Conservation (phyloP, 2,329 filamentous ascomycete species). For the Tolypocladium paradoxum region DNA sequence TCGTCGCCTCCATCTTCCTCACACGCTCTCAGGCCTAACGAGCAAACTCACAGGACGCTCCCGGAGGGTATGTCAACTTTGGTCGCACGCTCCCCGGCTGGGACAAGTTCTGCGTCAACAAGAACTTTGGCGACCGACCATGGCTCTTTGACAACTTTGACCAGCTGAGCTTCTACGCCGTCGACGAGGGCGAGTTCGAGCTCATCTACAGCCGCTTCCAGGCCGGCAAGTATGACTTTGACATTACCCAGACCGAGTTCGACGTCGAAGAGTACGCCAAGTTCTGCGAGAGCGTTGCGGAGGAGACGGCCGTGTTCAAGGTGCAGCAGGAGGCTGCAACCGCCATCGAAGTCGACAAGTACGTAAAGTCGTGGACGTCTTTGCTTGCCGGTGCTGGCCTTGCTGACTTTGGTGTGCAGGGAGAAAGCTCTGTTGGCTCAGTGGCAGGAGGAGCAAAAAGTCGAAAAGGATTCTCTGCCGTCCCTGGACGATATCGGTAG, state of each 20-base stretch:
- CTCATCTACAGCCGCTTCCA: conserved; percentile 13
- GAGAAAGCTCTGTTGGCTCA: conserved; percentile 12
- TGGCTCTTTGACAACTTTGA: conserved; percentile 26
- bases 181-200: conserved; percentile 18
- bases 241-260: conserved; percentile 11
- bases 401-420: not conserved
- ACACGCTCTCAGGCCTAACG: not conserved
- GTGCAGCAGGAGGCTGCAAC: conserved; percentile 7
- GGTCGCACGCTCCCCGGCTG: conserved; percentile 18
- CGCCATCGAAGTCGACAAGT: conserved; percentile 13
- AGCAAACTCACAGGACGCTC: conserved; percentile 4
- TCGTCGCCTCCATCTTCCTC: not conserved
- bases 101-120: conserved; percentile 14
- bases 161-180: conserved; percentile 17
- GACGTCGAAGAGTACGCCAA: conserved; percentile 14
- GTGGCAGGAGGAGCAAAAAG: conserved; percentile 17
- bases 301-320: conserved; percentile 5
- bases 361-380: not conserved
- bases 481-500: not conserved
- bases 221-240: conserved; percentile 16
- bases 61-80: conserved; percentile 24
- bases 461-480: conserved; percentile 3
- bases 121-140: conserved; percentile 8
- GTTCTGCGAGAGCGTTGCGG: conserved; percentile 4
- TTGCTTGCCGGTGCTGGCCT: not conserved